phyloP scores from a whole-genome alignment of 345 rosid species.

The Eucalyptus curtisii region DNA sequence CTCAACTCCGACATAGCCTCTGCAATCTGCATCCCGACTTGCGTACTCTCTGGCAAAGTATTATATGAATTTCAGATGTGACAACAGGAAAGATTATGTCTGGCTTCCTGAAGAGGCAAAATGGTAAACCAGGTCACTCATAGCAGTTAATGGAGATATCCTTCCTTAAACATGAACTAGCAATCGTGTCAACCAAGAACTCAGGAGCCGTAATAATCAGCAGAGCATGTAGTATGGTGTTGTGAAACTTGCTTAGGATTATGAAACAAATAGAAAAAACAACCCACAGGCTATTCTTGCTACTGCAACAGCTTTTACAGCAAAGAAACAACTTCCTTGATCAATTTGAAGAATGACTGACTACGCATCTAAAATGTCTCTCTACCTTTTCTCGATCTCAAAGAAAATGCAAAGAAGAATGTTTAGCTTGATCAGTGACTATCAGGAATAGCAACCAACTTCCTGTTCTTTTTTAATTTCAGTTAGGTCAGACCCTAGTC shows the following conservation, averaged over 20 bases:
- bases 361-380: not conserved
- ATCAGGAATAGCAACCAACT: not conserved
- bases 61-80: not conserved
- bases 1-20: not conserved
- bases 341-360: not conserved
- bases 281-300: not conserved
- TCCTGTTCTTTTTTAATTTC: not conserved
- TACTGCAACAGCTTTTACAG: not conserved
- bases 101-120: slow-evolving; percentile 15
- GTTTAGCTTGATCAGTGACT: not conserved
- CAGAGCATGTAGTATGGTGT: not conserved
- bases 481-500: not conserved
- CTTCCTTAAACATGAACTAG: not conserved
- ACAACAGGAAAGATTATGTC: slow-evolving; percentile 26
- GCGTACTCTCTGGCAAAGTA: not conserved
- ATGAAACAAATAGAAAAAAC: not conserved
- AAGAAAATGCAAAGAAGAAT: not conserved
- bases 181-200: not conserved
- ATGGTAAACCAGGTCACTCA: not conserved
- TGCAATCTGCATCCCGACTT: not conserved
- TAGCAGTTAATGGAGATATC: not conserved
- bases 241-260: not conserved
- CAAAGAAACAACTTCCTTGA: not conserved
- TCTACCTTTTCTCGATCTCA: not conserved
- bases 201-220: not conserved